Base-by-base conservation (phyloP, 805 yeast genomes). In the Cyberlindnera maritima region DNA sequence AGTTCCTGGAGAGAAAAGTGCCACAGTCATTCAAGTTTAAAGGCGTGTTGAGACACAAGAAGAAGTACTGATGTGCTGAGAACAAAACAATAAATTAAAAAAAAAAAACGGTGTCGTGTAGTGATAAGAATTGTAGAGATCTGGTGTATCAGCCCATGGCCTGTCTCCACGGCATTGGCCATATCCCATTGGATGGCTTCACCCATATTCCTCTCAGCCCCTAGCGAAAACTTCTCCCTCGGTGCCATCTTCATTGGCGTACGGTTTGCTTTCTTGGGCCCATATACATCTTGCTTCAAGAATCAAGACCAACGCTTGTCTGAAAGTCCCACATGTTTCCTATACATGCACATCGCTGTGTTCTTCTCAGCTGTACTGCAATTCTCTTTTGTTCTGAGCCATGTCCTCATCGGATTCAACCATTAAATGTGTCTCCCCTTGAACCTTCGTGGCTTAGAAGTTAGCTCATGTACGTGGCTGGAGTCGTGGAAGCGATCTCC, bases 161-260 rank as follows among this genome's bases (percentile, higher is more conserved):
- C n/a, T n/a, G n/a, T n/a, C n/a, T n/a, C n/a, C n/a, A n/a, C n/a
- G n/a, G n/a, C n/a, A n/a, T n/a, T n/a, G n/a, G n/a, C 25, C 25
- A 21, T 21, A 21, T 21, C 25, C 9, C 25, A 21, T 21, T 9
- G 9, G 10, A 54, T 54, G 59, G 55, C 57, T 2, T 56, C 59
- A 15, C 59, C 59, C 4, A 47, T 56, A 2, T 54, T 56, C 31
- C 32, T 49, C 12, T 56, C 59, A 9, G 40, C 45, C 10, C 55
- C 57, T 17, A 55, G 45, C 23, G 37, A 53, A 1, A 52, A 47
- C 25, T 44, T 56, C 20, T 48, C 59, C 0, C 19, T 44, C 6
- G 36, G 39, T 6, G 44, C 61, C 4, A 26, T 55, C 3, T 19
- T 52, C 2, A 52, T 54, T 28, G 61, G 61, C 3, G 28, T 26